Base-by-base conservation (phyloP, 352 stramenopile species). In the Pythium dissimile region DNA sequence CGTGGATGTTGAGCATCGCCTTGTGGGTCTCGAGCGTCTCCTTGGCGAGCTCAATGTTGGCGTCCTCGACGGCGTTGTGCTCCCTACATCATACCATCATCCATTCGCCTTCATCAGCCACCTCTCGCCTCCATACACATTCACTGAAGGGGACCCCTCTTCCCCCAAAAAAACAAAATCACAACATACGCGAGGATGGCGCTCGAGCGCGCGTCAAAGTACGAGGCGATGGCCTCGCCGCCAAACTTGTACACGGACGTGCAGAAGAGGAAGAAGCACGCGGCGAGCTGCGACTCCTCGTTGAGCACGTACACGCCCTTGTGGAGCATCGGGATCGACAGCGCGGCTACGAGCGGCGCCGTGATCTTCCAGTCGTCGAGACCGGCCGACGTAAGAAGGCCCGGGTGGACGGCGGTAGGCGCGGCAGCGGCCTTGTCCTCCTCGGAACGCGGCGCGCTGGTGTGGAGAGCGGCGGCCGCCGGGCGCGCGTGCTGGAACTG, bases 221-320 rank as follows among this genome's bases (percentile, higher is more conserved):
- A 94, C 67, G 84, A 94, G 37, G 77, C 78, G 54, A 94, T 86
- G 59, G 80, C 76, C 47, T 92, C 70, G 37, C 84, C 84, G 34
- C 84, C 84, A 55, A 83, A 94, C 80, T 94, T 94, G 81, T 94
- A 94, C 31, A 80, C 58, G 47, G 84, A 89, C 47, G 84, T 89
- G 64, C 78, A 84, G 67, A 94, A 92, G 46, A 94, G 79, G 62
- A 89, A 68, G 65, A 94, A 94, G 72, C 84, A 94, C 68, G 75
- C 88, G 20, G 75, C 81, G 42, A 94, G 65, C 69, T 94, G 84
- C 49, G 84, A 85, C 68, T 94, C 84, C 54, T 91, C 84, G 73
- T 91, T 91, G 54, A 94, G 66, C 62, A 91, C 81, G 72, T 94
- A 94, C 30, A 94, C 84, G 73, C 84, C 80, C 64, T 94, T 94